Evolutionary conservation across 164 flowering plant species (phyloP), one percentile per base, ranked within the genome.

Genomic region (Chloranthus sessilifolius): DNA sequence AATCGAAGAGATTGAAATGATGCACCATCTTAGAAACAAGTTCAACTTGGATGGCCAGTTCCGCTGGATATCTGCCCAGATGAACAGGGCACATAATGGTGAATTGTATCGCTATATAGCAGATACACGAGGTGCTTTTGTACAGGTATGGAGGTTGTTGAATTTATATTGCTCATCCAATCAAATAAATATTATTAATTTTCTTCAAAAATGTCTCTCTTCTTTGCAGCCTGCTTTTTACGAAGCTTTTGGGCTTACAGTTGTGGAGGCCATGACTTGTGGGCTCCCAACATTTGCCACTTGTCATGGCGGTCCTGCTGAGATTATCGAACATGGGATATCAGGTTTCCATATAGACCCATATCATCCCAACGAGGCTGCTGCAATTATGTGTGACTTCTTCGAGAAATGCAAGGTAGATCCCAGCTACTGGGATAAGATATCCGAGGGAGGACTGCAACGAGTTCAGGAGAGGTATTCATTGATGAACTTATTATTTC

Each of bases 241-340:
- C 50, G 99, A 92, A 73, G 99, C 83, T 11, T 92, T 92, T 73
- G 99, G 99, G 31, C 89, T 92, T 37, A 92, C 99, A 5, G 99
- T 92, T 19, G 88, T 92, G 63, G 99, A 92, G 68, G 90, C 89
- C 39, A 92, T 92, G 99, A 77, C 86, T n/a, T 84, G 88, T 73
- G 99, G 95, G 21, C 95, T 92, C 33, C 99, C 99, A 17, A 86
- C 95, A 53, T 86, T 92, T 70, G 99, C 99, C 44, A 92, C 99
- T 42, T 76, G 78, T 59, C 95, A 92, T 61, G 99, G 97, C 56
- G 99, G 97, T 45, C 99, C 99, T 34, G 80, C 88, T 50, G 99
- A 92, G 73, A 88, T 88, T 30, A 92, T 92, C 42, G 88, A 88
- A 71, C 68, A 86, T 62, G 95, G 99, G 25, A 50, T 71, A 46